These are phyloP conservation scores for Zygoascus tannicola DNA, from an alignment of 805 yeast species.

Conservation along the genomic window DNA sequence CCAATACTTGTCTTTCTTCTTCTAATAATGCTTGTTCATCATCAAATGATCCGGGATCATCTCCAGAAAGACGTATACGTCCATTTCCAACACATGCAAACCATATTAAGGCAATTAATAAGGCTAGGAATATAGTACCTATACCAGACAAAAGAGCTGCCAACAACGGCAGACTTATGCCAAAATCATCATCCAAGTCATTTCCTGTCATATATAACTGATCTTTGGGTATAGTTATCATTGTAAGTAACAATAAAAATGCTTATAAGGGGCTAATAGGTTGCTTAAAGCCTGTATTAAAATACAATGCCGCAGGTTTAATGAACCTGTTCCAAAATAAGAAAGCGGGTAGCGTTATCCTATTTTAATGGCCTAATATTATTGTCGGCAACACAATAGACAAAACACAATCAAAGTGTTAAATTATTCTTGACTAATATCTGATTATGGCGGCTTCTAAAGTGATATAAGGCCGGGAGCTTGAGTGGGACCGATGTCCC, in stretches of 20 bases:
- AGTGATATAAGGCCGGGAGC: no score
- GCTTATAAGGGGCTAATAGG: no score
- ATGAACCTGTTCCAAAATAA: no score
- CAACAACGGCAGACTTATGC: constrained; percentile 29
- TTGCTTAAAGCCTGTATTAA: no score
- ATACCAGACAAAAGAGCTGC: constrained; percentile 32
- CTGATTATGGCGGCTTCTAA: no score
- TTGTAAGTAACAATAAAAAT: no score
- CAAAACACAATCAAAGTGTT: not conserved
- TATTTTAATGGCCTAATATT: not conserved
- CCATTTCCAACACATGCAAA: constrained; percentile 26
- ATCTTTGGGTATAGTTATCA: no score
- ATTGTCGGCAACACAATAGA: not conserved
- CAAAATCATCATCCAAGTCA: constrained; percentile 12
- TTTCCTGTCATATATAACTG: no score
- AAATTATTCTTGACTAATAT: not conserved
- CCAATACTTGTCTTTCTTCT: constrained; percentile 53
- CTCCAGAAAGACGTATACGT: constrained; percentile 29
- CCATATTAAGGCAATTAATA: constrained; percentile 24
- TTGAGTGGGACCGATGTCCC: no score
- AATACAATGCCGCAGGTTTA: no score
- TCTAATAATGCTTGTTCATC: constrained; percentile 53
- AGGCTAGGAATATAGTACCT: constrained; percentile 29
- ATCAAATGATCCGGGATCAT: constrained; percentile 50
- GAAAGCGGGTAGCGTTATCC: not conserved